Evolutionary conservation across 139 green algal species (phyloP), one percentile per base, ranked within the genome.

Genomic region (Klebsormidium nitens): DNA sequence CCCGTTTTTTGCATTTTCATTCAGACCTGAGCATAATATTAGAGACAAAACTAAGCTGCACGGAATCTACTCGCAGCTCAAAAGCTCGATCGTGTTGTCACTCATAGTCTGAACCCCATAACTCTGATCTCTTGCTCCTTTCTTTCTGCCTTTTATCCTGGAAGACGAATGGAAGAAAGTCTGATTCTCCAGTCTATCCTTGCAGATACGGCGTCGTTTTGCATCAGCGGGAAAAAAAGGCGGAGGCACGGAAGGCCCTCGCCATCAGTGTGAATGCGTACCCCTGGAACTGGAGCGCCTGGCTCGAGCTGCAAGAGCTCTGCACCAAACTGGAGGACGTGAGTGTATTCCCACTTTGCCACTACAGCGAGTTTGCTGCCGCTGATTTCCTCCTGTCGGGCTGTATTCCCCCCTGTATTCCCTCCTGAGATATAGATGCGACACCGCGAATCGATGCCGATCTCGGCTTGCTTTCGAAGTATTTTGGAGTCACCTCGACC

Each of bases 241-340:
- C 56, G 17, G 73, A 85, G 49, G 88, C 88, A 2, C 64, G 76
- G 36, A 48, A 38, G 5, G 56, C 59, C 28, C 76, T 94, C 36
- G 36, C 49, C 14, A 62, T 56, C 31, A 87, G 86, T 0, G 66
- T 95, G 36, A 49, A 31, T 2, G 66, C 42, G 6, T 97, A 84
- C 64, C 93, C 93, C 5, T 93, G 85, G 80, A 91, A 98, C 78
- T 98, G 93, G 93, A 73, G 57, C 19, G 91, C 91, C 0, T 98
- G 93, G 93, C 83, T 86, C 85, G 88, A 87, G 47, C 75, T 96
- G n/a, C 66, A 84, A 44, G 60, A 56, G 39, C 61, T 73, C 5
- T 1, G 5, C 2, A 28, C 67, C 23, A 14, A 72, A 35, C 57
- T 17, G 11, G 64, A 38, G 57, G 11, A 42, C 57, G 11, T n/a